These are phyloP conservation scores for Alternaria sp. DNA, from an alignment of 2,329 filamentous ascomycete species.

Conservation along the genomic window DNA sequence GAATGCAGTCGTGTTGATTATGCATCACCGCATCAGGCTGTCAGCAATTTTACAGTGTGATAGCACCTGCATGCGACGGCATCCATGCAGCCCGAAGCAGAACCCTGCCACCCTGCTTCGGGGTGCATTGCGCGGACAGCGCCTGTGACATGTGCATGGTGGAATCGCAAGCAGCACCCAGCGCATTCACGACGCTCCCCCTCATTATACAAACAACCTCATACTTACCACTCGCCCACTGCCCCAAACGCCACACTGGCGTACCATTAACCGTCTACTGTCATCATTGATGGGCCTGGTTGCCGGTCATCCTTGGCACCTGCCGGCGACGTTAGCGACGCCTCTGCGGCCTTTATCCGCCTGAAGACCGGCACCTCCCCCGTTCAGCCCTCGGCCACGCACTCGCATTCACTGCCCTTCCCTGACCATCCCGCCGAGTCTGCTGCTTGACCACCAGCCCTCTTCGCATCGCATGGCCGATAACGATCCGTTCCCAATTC, in stretches of 20 bases:
- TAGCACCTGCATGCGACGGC: slow-evolving; percentile 9
- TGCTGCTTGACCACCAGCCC: slow-evolving; percentile 16
- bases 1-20: neutral
- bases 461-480: slow-evolving; percentile 33
- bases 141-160: slow-evolving; percentile 1
- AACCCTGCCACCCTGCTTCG: slow-evolving; percentile 2
- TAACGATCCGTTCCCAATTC: slow-evolving; percentile 16
- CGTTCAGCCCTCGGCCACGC: neutral
- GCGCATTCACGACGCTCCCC: neutral
- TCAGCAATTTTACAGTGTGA: neutral
- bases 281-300: neutral
- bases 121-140: slow-evolving; percentile 3
- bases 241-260: neutral
- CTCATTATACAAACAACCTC: neutral
- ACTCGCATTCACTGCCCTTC: neutral
- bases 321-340: slow-evolving; percentile 6
- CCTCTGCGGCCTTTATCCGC: slow-evolving; percentile 13
- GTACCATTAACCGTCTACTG: neutral
- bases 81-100: slow-evolving; percentile 3
- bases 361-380: slow-evolving; percentile 3
- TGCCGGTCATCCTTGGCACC: slow-evolving; percentile 10
- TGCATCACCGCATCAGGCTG: slow-evolving; percentile 12
- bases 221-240: neutral
- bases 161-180: neutral
- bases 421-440: neutral